A percentile compares a stretch with the other conserved stretches of the same genome.
Conservation (phyloP, 202 grass and related monocot genomes). For the Tripidium arundinaceum region DNA sequence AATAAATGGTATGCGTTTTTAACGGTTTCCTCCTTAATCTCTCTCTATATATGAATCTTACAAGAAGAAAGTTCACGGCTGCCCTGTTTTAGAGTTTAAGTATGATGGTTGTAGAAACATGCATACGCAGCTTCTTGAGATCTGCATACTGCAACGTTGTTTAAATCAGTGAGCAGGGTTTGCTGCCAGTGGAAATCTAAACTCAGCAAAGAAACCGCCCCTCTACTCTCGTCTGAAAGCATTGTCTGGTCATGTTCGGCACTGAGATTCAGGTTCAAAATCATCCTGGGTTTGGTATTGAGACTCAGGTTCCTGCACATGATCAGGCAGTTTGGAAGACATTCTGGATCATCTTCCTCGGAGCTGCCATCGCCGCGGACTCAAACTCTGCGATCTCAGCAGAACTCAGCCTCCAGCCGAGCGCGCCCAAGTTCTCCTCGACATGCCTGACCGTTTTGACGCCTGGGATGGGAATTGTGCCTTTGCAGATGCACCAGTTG, state of each 20-base stretch:
- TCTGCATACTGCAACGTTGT: no score
- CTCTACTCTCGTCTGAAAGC: not conserved
- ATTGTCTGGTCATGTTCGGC: no score
- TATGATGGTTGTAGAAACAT: not conserved
- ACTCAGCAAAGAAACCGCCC: not conserved
- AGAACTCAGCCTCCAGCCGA: constrained; percentile 66
- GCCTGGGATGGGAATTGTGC: constrained; percentile 76
- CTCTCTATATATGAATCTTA: not conserved
- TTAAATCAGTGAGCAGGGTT: not conserved
- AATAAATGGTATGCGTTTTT: not conserved
- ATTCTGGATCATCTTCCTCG: constrained; percentile 86
- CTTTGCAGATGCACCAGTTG: constrained; percentile 98
- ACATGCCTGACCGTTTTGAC: constrained; percentile 70
- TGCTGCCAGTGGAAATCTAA: not conserved
- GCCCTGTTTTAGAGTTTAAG: not conserved
- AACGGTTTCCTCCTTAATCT: not conserved
- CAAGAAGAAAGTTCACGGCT: not conserved
- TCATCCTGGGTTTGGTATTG: no score
- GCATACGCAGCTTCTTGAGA: not conserved
- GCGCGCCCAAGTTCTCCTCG: constrained; percentile 72
- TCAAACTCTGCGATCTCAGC: constrained; percentile 72
- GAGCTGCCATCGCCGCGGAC: constrained; percentile 56
- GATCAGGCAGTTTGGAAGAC: constrained; percentile 76
- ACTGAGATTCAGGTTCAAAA: no score
- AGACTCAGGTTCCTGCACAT: not conserved